These are phyloP conservation scores for Aspergillus incahuasiensis DNA, from an alignment of 495 filamentous ascomycete genomes.

Conservation along the genomic window DNA sequence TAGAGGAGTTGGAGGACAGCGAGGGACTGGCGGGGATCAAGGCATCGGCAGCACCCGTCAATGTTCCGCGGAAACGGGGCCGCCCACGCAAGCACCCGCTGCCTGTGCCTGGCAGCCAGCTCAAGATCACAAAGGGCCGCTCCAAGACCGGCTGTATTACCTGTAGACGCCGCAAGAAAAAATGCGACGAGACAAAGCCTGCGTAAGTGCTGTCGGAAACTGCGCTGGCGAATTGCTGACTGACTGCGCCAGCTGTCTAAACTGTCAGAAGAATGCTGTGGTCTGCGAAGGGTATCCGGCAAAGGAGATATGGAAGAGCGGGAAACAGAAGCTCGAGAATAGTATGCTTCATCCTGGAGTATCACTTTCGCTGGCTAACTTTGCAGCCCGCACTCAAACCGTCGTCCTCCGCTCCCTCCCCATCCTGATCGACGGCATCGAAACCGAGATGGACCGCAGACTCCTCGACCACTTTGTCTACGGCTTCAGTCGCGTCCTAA, in stretches of 20 bases:
- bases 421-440: constrained; percentile 76
- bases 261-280: constrained; percentile 91
- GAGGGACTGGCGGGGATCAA: constrained; percentile 38
- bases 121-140: constrained; percentile 77
- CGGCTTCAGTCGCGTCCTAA: constrained; percentile 74
- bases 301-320: constrained; percentile 81
- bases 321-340: constrained; percentile 70
- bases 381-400: constrained; percentile 28
- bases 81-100: constrained; percentile 82
- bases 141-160: constrained; percentile 94
- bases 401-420: constrained; percentile 61
- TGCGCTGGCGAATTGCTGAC: not conserved
- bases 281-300: constrained; percentile 92
- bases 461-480: constrained; percentile 86
- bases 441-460: constrained; percentile 75
- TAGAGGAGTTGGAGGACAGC: constrained; percentile 42
- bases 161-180: constrained; percentile 90
- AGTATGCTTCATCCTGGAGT: constrained; percentile 42
- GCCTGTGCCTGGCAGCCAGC: constrained; percentile 46
- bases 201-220: constrained; percentile 37
- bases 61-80: constrained; percentile 57
- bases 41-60: constrained; percentile 34
- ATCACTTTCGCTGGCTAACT: constrained; percentile 8
- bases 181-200: constrained; percentile 93
- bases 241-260: constrained; percentile 53